Conservation (phyloP, 148 eudicot species). For the Bassia scoparia region DNA sequence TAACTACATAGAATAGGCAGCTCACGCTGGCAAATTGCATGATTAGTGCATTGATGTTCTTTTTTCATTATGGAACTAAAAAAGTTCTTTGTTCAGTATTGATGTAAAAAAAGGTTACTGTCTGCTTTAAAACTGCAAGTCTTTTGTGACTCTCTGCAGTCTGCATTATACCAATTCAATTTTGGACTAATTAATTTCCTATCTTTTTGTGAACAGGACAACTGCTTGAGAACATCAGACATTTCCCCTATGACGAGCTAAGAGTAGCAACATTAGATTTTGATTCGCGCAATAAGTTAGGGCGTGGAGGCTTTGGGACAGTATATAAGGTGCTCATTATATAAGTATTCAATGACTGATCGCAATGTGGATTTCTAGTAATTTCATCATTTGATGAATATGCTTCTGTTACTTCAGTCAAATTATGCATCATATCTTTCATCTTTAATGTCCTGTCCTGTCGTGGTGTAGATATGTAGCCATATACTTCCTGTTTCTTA, state of each 20-base stretch:
- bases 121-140: not conserved
- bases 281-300: slow-evolving; percentile 54
- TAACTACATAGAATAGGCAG: not conserved
- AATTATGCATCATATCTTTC: not conserved
- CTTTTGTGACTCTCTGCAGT: not conserved
- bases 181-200: not conserved
- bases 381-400: not conserved
- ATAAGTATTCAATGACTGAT: not conserved
- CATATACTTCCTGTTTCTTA: not conserved
- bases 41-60: not conserved
- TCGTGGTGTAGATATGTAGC: not conserved
- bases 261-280: slow-evolving; percentile 61
- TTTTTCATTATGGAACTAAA: not conserved
- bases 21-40: not conserved
- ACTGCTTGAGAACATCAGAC: slow-evolving; percentile 44
- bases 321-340: slow-evolving; percentile 66
- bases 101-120: not conserved
- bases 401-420: not conserved
- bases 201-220: slow-evolving; percentile 35
- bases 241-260: slow-evolving; percentile 59
- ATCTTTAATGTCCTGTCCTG: not conserved
- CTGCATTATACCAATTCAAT: not conserved
- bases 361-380: not conserved
- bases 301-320: slow-evolving; percentile 87
- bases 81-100: too few relatives aligned